Base-by-base conservation (phyloP, 768 basidiomycete species). In the Mrakia gelida region DNA sequence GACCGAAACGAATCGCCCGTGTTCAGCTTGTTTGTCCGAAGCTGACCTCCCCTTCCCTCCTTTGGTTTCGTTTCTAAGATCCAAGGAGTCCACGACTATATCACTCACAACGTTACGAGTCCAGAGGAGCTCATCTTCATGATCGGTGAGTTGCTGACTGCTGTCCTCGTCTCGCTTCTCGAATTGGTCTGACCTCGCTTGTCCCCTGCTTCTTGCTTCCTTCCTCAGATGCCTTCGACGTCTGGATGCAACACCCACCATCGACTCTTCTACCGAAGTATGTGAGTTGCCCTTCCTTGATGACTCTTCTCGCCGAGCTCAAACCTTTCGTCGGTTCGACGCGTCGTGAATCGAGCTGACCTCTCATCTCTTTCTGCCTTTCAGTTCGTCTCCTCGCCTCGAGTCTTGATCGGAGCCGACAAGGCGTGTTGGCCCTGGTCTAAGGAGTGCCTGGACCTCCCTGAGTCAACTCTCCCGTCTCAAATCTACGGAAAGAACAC, bases 191-290 rank as follows among this genome's bases (percentile, higher is more conserved):
- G 2, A 21, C 54, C 26, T 56, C 18, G 21, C 54, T 56, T 61
- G 23, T 30, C 18, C 16, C n/a, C 23, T 38, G 41, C 8, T 18
- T 18, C 28, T 13, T 52, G 11, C 18, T 56, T 16, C 21, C 21
- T n/a, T 9, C 45, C 11, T n/a, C 45, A 52, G 52, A 49, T 18
- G 21, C 61, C 16, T 63, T 65, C 43, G 75, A 75, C 52, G 75
- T 75, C 23, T 75, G 75, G 75, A n/a, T 75, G 28, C 75, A 75
- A 49, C 75, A 75, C 11, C 45, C 65, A 7, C 75, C 75, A 15
- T 63, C 28, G 16, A 45, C 56, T 2, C 56, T 73, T 1, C 16
- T 73, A 13, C 8, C 30, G 8, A 54, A 34, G 23, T 73, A 28
- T 21, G 72, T 73, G 34, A 18, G 72, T 59, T 8, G 38, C 4